These are phyloP conservation scores for Smallanthus sonchifolius DNA, from an alignment of 129 eudicot genomes.

Conservation along the genomic window DNA sequence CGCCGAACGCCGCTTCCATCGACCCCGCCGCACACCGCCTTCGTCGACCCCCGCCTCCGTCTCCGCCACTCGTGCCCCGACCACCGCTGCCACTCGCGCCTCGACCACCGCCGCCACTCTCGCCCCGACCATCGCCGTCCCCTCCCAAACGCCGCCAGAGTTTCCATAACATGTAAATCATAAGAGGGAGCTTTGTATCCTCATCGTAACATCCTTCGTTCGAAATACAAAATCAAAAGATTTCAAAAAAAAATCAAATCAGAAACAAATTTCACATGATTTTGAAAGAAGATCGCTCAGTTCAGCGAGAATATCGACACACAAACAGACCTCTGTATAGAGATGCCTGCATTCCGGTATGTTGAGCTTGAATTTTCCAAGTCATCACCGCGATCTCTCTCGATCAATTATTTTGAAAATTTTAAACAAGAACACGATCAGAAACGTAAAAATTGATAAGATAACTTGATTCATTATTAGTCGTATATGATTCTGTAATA, in stretches of 20 bases:
- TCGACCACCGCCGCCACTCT: no score
- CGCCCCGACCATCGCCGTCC: no score
- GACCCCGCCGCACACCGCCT: no score
- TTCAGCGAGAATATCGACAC: constrained; percentile 26
- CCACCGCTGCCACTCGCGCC: no score
- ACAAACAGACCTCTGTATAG: constrained; percentile 5
- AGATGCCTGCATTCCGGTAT: neutral
- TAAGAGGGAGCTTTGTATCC: constrained; percentile 62
- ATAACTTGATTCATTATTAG: no score
- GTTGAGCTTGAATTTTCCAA: neutral
- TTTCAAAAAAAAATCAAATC: neutral
- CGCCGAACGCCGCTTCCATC: no score
- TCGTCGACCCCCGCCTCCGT: no score
- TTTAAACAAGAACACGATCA: no score
- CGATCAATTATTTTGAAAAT: neutral
- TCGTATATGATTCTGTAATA: no score
- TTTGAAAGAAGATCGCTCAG: neutral
- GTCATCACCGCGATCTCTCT: neutral
- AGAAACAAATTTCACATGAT: neutral
- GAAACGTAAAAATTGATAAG: no score
- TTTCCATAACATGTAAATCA: constrained; percentile 35
- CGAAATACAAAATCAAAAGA: neutral
- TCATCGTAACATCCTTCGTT: constrained; percentile 34
- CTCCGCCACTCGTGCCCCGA: no score
- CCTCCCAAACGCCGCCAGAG: constrained; percentile 54